Evolutionary conservation across 306 rosid species (phyloP).

Genomic region (Cicer bijugum): DNA sequence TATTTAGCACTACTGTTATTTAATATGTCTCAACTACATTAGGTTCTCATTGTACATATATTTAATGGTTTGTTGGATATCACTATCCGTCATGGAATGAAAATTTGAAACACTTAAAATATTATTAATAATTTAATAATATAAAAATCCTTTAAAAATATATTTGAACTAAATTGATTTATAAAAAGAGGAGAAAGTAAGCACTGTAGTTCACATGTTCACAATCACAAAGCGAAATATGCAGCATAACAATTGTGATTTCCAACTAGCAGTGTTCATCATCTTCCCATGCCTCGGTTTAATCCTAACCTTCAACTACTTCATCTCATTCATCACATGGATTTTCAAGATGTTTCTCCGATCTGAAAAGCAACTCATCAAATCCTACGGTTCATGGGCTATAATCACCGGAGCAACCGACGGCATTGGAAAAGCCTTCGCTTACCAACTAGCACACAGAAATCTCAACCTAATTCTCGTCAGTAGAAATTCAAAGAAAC

Average conservation of each 20-base stretch:
- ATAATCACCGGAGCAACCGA: conserved; percentile 57
- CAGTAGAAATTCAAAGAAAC: conserved; percentile 60
- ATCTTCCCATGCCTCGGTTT: conserved; percentile 45
- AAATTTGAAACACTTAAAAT: too few relatives aligned
- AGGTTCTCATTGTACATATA: too few relatives aligned
- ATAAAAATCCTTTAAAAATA: too few relatives aligned
- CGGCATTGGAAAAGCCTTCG: conserved; percentile 56
- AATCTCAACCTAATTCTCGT: conserved; percentile 66
- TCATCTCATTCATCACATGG: conserved; percentile 29
- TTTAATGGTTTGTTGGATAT: too few relatives aligned
- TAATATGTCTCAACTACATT: too few relatives aligned
- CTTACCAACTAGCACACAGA: conserved; percentile 39
- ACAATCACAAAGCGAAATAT: background rate
- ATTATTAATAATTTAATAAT: too few relatives aligned
- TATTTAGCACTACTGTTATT: too few relatives aligned
- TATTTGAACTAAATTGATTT: too few relatives aligned
- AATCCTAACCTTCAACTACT: background rate
- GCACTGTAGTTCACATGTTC: background rate
- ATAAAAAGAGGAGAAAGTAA: background rate
- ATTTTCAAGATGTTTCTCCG: conserved; percentile 39
- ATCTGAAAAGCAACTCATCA: conserved; percentile 39
- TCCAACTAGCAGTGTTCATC: background rate
- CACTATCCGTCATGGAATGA: too few relatives aligned
- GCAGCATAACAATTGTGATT: background rate
- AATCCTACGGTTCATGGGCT: conserved; percentile 55